phyloP scores from a whole-genome alignment of 176 grass and related monocot genomes.

The Musa troglodytarum region DNA sequence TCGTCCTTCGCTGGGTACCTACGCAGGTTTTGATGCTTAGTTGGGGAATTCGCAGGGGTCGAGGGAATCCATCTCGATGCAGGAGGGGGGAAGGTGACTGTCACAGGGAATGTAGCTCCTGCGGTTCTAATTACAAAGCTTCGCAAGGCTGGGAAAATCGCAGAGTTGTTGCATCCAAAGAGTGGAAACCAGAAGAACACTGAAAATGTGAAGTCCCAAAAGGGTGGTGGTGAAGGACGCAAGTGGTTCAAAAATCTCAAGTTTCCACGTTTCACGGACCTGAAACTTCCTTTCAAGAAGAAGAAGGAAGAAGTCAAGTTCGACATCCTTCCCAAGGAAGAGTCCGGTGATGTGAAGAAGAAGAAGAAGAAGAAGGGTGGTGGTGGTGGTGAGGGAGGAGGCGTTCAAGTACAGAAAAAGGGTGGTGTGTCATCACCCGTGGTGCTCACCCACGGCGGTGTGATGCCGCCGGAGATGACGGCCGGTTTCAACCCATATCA shows the following conservation, averaged over 20 bases:
- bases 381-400: neutral
- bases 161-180: conserved; percentile 59
- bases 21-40: too few species aligned
- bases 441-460: neutral
- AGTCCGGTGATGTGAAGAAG: neutral
- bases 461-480: neutral
- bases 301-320: neutral
- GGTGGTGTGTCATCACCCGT: neutral
- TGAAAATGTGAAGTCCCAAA: too few species aligned
- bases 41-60: conserved; percentile 39
- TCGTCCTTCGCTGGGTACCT: too few species aligned
- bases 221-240: too few species aligned
- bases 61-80: conserved; percentile 47
- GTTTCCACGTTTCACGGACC: conserved; percentile 5
- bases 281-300: conserved; percentile 15
- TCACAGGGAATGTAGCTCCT: conserved; percentile 59
- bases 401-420: neutral
- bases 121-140: conserved; percentile 74
- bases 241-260: conserved; percentile 18
- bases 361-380: neutral
- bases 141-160: conserved; percentile 72
- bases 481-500: conserved; percentile 6
- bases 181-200: conserved; percentile 2
- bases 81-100: conserved; percentile 64
- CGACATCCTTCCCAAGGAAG: conserved; percentile 4